Percentiles rank a stretch among this genome's conserved stretches.
Conservation (phyloP, 139 green algal species). For the Chlorella ohadii region DNA sequence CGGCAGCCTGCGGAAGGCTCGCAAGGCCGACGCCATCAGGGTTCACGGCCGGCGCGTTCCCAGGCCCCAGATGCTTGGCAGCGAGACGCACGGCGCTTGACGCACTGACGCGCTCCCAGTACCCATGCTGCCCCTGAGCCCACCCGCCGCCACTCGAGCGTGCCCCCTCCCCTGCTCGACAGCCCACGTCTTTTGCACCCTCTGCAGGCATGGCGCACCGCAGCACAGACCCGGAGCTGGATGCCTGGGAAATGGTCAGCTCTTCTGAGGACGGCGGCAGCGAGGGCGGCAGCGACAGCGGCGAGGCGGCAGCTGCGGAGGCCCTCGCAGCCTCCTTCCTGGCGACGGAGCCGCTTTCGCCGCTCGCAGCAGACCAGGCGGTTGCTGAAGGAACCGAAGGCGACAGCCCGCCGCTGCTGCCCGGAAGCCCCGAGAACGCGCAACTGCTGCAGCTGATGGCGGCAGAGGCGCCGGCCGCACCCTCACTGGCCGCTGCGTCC, state of each 20-base stretch:
- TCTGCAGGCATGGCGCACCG: neutral
- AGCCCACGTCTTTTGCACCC: neutral
- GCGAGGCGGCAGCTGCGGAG: neutral
- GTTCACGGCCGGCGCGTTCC: no score
- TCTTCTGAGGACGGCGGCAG: neutral
- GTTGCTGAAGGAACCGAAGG: neutral
- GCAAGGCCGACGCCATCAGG: no score
- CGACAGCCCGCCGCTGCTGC: neutral
- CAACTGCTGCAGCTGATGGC: slow-evolving; percentile 17
- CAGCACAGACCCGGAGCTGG: neutral
- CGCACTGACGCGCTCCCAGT: no score
- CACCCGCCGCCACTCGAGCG: neutral
- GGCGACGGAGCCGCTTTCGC: neutral
- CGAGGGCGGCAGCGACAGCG: neutral
- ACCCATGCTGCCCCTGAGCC: no score
- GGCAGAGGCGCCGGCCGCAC: neutral
- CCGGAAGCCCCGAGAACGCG: slow-evolving; percentile 11
- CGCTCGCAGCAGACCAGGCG: neutral
- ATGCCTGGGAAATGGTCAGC: slow-evolving; percentile 28
- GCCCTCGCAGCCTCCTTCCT: slow-evolving; percentile 12
- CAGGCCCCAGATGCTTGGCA: no score
- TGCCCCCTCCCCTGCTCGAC: neutral
- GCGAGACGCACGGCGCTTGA: no score
- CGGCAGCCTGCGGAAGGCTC: no score
- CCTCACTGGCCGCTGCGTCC: neutral